phyloP scores from a whole-genome alignment of 345 rosid species.

The Cardamine chenopodiifolia region DNA sequence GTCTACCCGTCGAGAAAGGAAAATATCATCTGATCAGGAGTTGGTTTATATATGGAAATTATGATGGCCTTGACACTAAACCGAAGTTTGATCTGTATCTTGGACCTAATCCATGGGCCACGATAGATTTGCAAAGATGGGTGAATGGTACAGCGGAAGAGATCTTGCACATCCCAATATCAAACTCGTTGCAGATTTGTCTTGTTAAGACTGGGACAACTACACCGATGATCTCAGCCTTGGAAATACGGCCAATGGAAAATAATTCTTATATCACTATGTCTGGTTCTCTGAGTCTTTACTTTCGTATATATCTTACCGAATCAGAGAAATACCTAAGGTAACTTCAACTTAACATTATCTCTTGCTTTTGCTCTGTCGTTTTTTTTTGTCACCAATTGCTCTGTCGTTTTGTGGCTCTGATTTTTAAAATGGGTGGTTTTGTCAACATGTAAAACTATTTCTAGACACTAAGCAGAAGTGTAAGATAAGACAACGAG shows the following conservation, averaged over 20 bases:
- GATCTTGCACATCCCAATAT: constrained; percentile 25
- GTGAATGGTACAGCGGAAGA: not conserved
- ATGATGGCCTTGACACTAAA: not conserved
- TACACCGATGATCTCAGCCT: constrained; percentile 3
- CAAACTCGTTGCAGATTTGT: constrained; percentile 31
- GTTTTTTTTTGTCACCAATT: no score
- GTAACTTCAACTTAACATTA: constrained; percentile 9
- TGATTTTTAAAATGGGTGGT: not conserved
- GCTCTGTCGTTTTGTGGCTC: not conserved
- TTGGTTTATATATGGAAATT: constrained; percentile 47
- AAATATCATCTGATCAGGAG: constrained; percentile 45
- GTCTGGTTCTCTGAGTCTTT: constrained; percentile 17
- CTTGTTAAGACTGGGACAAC: constrained; percentile 38
- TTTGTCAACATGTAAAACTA: not conserved
- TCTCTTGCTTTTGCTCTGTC: not conserved
- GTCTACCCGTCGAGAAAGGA: constrained; percentile 34
- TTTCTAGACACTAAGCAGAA: not conserved
- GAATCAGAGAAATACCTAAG: not conserved
- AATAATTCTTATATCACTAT: not conserved
- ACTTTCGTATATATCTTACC: not conserved
- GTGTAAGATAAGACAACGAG: not conserved
- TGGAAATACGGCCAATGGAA: constrained; percentile 33
- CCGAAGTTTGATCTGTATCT: constrained; percentile 32
- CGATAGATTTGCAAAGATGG: not conserved
- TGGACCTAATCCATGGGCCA: constrained; percentile 41